Percentiles rank a stretch among this genome's conserved stretches.
phyloP scores from a whole-genome alignment of 768 basidiomycete species.

The Phylloporus sp. region DNA sequence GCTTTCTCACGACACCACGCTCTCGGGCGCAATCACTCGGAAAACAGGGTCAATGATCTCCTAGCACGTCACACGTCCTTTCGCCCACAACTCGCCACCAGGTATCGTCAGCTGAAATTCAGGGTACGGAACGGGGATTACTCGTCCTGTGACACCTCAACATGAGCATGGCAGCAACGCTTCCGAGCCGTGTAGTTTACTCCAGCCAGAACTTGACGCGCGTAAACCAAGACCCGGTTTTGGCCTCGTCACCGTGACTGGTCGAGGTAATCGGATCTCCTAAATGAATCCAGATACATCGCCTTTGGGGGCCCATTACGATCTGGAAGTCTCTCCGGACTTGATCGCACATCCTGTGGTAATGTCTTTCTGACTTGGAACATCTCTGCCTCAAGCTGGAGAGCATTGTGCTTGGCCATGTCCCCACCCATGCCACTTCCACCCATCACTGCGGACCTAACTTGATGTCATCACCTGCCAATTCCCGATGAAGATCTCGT shows the following conservation, averaged over 20 bases:
- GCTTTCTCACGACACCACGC: slow-evolving; percentile 15
- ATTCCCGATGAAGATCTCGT: slow-evolving; percentile 26
- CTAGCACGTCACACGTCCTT: slow-evolving; percentile 13
- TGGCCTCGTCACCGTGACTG: background rate
- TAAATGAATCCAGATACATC: background rate
- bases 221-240: background rate
- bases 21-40: slow-evolving; percentile 20
- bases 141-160: slow-evolving; percentile 20
- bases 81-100: slow-evolving; percentile 13
- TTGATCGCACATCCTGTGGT: slow-evolving; percentile 8
- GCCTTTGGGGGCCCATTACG: background rate
- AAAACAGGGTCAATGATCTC: slow-evolving; percentile 11
- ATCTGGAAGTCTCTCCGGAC: slow-evolving; percentile 4
- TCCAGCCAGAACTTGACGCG: no score
- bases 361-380: slow-evolving; percentile 22
- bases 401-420: slow-evolving; percentile 11
- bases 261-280: slow-evolving; percentile 2
- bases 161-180: slow-evolving; percentile 17
- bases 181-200: background rate
- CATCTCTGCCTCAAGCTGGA: slow-evolving; percentile 25
- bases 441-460: slow-evolving; percentile 24
- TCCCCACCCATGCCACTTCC: slow-evolving; percentile 7
- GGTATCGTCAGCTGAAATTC: slow-evolving; percentile 22
- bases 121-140: slow-evolving; percentile 32
- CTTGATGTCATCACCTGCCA: slow-evolving; percentile 13